phyloP scores from a whole-genome alignment of 2,329 filamentous ascomycete genomes.

The Xylariaceae sp. region DNA sequence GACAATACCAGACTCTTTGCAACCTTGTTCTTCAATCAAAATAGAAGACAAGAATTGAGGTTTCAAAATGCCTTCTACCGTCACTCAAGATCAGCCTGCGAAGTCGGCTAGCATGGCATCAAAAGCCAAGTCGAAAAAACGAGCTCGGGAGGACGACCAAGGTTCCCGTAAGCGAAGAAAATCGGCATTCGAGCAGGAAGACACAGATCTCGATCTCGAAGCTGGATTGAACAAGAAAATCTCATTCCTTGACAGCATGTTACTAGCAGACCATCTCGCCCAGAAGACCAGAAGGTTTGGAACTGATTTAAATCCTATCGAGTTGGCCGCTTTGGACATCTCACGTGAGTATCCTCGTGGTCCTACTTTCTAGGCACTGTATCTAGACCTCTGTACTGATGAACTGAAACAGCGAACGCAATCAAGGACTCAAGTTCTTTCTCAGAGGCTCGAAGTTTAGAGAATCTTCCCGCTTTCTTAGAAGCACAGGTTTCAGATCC shows the following conservation, averaged over 20 bases:
- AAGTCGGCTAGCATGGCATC: conserved; percentile 19
- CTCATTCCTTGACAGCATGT: conserved; percentile 73
- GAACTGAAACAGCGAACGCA: conserved; percentile 53
- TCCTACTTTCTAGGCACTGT: neutral
- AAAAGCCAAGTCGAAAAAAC: conserved; percentile 46
- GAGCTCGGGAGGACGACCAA: conserved; percentile 47
- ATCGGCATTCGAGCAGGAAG: conserved; percentile 49
- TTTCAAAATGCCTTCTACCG: conserved; percentile 5
- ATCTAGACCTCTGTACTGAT: neutral
- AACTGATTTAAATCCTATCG: conserved; percentile 74
- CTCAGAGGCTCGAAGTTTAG: conserved; percentile 60
- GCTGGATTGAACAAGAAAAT: conserved; percentile 77
- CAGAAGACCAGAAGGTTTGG: conserved; percentile 76
- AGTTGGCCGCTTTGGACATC: conserved; percentile 77
- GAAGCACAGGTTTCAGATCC: conserved; percentile 60
- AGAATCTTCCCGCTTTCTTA: conserved; percentile 75
- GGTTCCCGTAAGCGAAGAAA: conserved; percentile 49
- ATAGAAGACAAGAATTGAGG: neutral
- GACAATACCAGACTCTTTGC: neutral
- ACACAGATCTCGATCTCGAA: conserved; percentile 60
- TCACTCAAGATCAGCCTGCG: conserved; percentile 18
- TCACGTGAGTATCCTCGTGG: conserved; percentile 53
- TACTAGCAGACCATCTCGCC: conserved; percentile 82
- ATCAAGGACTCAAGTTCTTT: conserved; percentile 80
- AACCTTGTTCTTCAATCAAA: neutral